Evolutionary conservation across 257 asterid species (phyloP).

Genomic region (Scutellaria galericulata): DNA sequence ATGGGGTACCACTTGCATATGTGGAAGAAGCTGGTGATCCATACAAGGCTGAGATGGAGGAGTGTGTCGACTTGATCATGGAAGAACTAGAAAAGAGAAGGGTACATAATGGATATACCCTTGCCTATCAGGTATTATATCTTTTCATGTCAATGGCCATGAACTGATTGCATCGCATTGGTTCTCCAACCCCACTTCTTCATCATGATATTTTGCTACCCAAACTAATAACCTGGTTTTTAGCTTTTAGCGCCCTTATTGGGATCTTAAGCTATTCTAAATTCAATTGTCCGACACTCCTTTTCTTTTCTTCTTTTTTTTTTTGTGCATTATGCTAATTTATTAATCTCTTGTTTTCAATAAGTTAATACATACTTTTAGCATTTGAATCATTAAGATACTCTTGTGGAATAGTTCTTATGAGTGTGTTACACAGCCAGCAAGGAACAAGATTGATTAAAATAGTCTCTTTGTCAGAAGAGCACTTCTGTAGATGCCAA

Average conservation of each 20-base stretch:
- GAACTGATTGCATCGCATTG: conserved; percentile 14
- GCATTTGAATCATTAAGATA: conserved; percentile 14
- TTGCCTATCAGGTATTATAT: conserved; percentile 91
- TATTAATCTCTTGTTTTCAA: conserved; percentile 4
- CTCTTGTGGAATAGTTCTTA: conserved; percentile 15
- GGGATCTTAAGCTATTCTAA: conserved; percentile 16
- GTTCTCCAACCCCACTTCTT: not conserved
- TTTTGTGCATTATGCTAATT: not conserved
- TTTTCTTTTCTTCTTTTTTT: not conserved
- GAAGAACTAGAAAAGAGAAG: conserved; percentile 87
- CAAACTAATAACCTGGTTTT: not conserved
- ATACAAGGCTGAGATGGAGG: conserved; percentile 99
- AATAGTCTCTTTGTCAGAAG: not conserved
- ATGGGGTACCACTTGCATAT: conserved; percentile 97
- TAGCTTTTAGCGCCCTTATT: conserved; percentile 3
- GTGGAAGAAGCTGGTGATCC: conserved; percentile 99
- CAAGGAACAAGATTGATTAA: conserved; percentile 16
- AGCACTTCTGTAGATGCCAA: conserved; percentile 14
- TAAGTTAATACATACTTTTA: not conserved
- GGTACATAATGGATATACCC: conserved; percentile 72
- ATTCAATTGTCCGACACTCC: not conserved
- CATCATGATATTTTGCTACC: conserved; percentile 3
- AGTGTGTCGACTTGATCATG: conserved; percentile 97
- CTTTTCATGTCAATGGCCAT: not conserved
- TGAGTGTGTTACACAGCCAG: not conserved